Evolutionary conservation across 768 basidiomycete genomes (phyloP).

Genomic region (Hortiboletus flavorubellus): DNA sequence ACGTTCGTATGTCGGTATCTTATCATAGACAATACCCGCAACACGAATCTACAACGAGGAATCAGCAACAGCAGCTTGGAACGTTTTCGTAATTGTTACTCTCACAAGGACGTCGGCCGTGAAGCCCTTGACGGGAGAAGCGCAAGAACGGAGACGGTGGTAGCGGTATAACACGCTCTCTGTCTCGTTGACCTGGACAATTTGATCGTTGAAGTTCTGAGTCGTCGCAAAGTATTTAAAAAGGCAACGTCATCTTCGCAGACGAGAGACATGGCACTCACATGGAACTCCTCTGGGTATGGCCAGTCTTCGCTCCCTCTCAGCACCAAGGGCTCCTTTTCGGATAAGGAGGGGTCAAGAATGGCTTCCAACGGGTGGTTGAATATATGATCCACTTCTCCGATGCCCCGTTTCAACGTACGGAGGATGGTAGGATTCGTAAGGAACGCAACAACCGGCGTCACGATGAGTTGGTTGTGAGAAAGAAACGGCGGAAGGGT

Average conservation of each 20-base stretch:
- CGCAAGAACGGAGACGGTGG: conserved; percentile 77
- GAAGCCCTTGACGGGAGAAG: conserved; percentile 80
- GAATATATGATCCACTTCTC: conserved; percentile 80
- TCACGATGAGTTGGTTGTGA: conserved; percentile 65
- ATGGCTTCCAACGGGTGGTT: conserved; percentile 73
- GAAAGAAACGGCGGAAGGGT: conserved; percentile 67
- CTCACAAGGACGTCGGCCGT: conserved; percentile 80
- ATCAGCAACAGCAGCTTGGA: neutral
- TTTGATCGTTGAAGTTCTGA: conserved; percentile 59
- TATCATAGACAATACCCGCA: conserved; percentile 63
- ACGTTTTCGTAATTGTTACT: neutral
- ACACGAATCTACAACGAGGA: conserved; percentile 30
- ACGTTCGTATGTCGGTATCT: conserved; percentile 48
- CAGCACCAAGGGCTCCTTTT: conserved; percentile 46
- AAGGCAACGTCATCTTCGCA: neutral
- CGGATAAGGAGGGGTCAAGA: conserved; percentile 52
- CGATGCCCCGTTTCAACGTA: conserved; percentile 50
- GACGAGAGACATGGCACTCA: conserved; percentile 34
- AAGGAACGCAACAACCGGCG: conserved; percentile 73
- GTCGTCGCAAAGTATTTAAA: neutral
- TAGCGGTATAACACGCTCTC: conserved; percentile 62
- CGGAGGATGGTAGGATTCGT: conserved; percentile 49
- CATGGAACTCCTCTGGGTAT: conserved; percentile 70
- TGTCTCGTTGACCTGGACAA: conserved; percentile 40
- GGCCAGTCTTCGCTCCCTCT: conserved; percentile 74